Conservation (phyloP, 192 early-diverging fungal genomes). For the Coemansia sp. region DNA sequence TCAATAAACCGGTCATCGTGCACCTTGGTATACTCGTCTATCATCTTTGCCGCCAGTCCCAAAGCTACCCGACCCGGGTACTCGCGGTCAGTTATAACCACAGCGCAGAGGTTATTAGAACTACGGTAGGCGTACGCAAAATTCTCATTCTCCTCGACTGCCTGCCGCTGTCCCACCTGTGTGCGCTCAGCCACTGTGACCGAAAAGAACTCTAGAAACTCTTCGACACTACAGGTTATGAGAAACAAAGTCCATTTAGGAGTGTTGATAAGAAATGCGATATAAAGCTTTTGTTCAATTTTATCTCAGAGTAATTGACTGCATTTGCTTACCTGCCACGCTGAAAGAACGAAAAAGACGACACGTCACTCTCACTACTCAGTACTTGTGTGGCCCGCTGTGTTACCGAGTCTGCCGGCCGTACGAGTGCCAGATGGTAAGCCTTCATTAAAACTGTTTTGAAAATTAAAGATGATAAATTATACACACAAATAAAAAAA, state of each 20-base stretch:
- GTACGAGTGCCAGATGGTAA: constrained; percentile 39
- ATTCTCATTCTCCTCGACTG: constrained; percentile 78
- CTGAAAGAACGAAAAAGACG: constrained; percentile 84
- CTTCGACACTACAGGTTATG: constrained; percentile 63
- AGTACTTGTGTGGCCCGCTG: constrained; percentile 46
- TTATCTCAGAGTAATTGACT: neutral
- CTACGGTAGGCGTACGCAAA: constrained; percentile 79
- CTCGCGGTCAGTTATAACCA: constrained; percentile 81
- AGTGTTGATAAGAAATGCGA: too few relatives aligned
- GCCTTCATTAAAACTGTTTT: constrained; percentile 28
- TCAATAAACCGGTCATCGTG: constrained; percentile 50
- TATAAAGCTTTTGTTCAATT: too few relatives aligned
- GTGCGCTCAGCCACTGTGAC: constrained; percentile 87
- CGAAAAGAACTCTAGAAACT: constrained; percentile 85
- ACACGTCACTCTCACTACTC: constrained; percentile 69
- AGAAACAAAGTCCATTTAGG: too few relatives aligned
- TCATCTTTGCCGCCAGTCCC: constrained; percentile 76
- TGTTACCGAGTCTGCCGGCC: constrained; percentile 21
- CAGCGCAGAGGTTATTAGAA: constrained; percentile 67
- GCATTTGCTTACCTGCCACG: constrained; percentile 65
- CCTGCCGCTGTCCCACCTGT: constrained; percentile 72
- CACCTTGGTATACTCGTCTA: constrained; percentile 81
- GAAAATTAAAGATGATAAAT: neutral
- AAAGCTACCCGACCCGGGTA: constrained; percentile 91
- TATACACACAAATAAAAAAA: neutral